phyloP scores from a whole-genome alignment of 208 protist species.

The Trypanosoma cruzi region DNA sequence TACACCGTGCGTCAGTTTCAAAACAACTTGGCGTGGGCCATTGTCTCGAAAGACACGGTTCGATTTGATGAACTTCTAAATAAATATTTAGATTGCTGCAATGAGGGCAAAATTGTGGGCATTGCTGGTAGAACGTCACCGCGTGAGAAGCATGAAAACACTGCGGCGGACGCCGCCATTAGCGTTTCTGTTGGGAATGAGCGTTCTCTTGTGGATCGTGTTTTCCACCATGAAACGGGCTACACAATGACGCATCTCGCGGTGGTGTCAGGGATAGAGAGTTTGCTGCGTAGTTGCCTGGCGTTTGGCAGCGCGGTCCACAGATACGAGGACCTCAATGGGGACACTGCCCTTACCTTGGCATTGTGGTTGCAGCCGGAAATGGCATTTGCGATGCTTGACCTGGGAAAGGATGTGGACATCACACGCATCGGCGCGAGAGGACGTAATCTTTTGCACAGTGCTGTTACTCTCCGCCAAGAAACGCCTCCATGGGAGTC shows the following conservation, averaged over 20 bases:
- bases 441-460: slow-evolving; percentile 38
- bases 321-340: slow-evolving; percentile 37
- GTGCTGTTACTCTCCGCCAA: slow-evolving; percentile 31
- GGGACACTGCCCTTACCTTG: slow-evolving; percentile 44
- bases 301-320: slow-evolving; percentile 38
- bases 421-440: slow-evolving; percentile 6
- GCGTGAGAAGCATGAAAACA: background rate
- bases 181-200: background rate
- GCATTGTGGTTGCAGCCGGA: slow-evolving; percentile 31
- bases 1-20: slow-evolving; percentile 34
- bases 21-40: slow-evolving; percentile 34
- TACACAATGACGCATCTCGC: slow-evolving; percentile 52
- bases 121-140: background rate
- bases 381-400: slow-evolving; percentile 17
- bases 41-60: slow-evolving; percentile 16
- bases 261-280: slow-evolving; percentile 23
- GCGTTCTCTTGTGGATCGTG: slow-evolving; percentile 35
- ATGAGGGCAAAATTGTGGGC: background rate
- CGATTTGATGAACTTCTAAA: slow-evolving; percentile 29
- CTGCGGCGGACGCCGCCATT: background rate
- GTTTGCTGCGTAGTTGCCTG: slow-evolving; percentile 35
- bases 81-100: slow-evolving; percentile 14
- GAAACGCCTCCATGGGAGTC: slow-evolving; percentile 34
- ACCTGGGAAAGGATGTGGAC: slow-evolving; percentile 9
- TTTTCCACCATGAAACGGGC: slow-evolving; percentile 35